Percentiles rank a stretch among this genome's conserved stretches.
Evolutionary conservation across 805 yeast genomes (phyloP).

Genomic region (Yamadazyma ubonensis): DNA sequence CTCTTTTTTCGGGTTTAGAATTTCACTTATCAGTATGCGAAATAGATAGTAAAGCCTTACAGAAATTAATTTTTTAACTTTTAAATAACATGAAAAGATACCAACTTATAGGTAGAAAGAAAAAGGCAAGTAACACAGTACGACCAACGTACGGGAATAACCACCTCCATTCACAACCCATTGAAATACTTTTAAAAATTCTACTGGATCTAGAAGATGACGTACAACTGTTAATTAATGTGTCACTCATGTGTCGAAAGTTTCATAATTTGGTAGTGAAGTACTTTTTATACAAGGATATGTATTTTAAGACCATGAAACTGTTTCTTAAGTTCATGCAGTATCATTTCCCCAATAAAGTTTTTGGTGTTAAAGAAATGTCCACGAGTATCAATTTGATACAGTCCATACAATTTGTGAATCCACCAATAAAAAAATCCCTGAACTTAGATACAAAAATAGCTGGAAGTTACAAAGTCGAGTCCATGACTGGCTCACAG

Average conservation of each 20-base stretch:
- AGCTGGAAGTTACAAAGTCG: conserved; percentile 39
- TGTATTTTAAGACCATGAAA: conserved; percentile 24
- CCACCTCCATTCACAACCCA: conserved; percentile 41
- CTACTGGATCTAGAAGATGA: conserved; percentile 25
- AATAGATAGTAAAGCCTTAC: background rate
- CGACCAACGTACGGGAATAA: conserved; percentile 23
- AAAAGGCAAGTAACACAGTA: conserved; percentile 16
- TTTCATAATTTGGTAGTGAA: conserved; percentile 36
- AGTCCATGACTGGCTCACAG: conserved; percentile 17
- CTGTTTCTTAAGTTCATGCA: conserved; percentile 38
- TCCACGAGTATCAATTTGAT: conserved; percentile 33
- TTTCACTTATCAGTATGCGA: conserved; percentile 3
- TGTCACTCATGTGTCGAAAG: conserved; percentile 37
- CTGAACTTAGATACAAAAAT: conserved; percentile 25
- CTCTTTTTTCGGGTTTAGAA: background rate
- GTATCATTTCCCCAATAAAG: conserved; percentile 29
- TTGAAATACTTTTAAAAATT: conserved; percentile 41
- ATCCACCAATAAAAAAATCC: conserved; percentile 32
- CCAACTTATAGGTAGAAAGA: conserved; percentile 43
- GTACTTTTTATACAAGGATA: conserved; percentile 34
- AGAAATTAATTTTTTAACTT: background rate
- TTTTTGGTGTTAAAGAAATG: conserved; percentile 24
- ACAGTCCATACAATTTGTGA: conserved; percentile 25
- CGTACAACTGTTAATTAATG: conserved; percentile 19
- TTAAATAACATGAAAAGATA: conserved; percentile 31